phyloP scores from a whole-genome alignment of 225 moss, liverwort and hornwort genomes.

The Sphagnum contortum region DNA sequence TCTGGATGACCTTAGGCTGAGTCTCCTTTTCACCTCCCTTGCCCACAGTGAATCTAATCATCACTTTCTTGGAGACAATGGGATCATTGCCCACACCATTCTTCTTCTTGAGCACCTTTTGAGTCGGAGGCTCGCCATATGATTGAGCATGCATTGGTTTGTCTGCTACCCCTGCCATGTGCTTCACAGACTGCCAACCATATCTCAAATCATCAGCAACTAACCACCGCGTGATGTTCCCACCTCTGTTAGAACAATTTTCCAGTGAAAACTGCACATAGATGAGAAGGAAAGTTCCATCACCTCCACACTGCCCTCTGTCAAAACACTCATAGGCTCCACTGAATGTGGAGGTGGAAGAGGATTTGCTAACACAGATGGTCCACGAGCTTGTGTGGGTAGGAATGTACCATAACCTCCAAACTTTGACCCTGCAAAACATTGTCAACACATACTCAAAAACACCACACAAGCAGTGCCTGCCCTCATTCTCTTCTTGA shows the following conservation, averaged over 20 bases:
- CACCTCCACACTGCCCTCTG: conserved; percentile 65
- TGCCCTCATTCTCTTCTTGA: too few species aligned
- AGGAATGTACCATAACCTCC: conserved; percentile 96
- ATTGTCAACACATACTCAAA: not conserved
- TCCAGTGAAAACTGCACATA: conserved; percentile 3
- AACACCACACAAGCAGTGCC: not conserved
- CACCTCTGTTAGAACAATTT: conserved; percentile 5
- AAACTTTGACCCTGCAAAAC: conserved; percentile 49
- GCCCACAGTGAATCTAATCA: conserved; percentile 31
- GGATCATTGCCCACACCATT: conserved; percentile 35
- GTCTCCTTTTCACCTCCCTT: conserved; percentile 28
- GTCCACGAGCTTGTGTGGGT: conserved; percentile 73
- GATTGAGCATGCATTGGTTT: not conserved
- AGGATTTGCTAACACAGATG: conserved; percentile 51
- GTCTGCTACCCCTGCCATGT: conserved; percentile 23
- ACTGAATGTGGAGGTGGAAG: conserved; percentile 38
- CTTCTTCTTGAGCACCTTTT: conserved; percentile 22
- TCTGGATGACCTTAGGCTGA: conserved; percentile 60
- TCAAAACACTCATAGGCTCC: conserved; percentile 39
- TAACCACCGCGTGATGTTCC: conserved; percentile 4
- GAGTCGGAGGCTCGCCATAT: conserved; percentile 4
- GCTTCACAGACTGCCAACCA: conserved; percentile 66
- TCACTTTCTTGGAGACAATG: conserved; percentile 24
- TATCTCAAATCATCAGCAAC: conserved; percentile 14
- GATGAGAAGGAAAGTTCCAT: conserved; percentile 16